Evolutionary conservation across 768 basidiomycete genomes (phyloP), one percentile per base, ranked within the genome.

Genomic region (Tulasnella sp.): DNA sequence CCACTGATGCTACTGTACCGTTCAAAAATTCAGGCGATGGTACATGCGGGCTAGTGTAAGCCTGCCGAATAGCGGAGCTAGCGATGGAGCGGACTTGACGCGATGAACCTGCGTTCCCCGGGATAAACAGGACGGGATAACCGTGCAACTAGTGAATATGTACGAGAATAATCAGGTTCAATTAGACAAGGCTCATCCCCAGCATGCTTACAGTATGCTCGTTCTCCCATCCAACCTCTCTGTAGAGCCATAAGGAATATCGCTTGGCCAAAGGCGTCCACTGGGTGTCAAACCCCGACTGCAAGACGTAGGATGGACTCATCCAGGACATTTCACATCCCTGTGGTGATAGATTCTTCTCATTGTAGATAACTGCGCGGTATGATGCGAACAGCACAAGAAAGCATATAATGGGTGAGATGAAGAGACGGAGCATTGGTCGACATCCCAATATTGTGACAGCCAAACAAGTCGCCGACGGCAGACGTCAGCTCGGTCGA

Each of bases 261-360:
- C 92, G 84, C 37, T 78, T 80, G 4, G 89, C 88, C 12, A 95
- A 82, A 2, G 88, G 87, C 29, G 90, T 89, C 88, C 90, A 90
- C 3, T 85, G 81, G 17, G 81, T 75, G 76, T 93, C 84, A 76
- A 95, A 89, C 41, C 83, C 84, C 8, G 84, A 77, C 75, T 96
- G 89, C 39, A 87, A 83, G 19, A 92, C 79, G 79, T 98, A 98
- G 0, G 91, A 90, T 2, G 95, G 95, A 3, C 87, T 91, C 95
- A 96, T 97, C 84, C 88, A 95, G 68, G 93, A 94, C 95, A 98
- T 98, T 41, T 90, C 87, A 80, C 95, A 98, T 86, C 92, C 92
- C 84, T 94, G 91, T 5, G 91, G 91, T 0, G 92, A 94, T 26
- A 74, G 40, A 22, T 26, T 19, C 26, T 19, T 44, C 26, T 67